Conservation (phyloP, 148 eudicot genomes). For the Euryodendron excelsum region DNA sequence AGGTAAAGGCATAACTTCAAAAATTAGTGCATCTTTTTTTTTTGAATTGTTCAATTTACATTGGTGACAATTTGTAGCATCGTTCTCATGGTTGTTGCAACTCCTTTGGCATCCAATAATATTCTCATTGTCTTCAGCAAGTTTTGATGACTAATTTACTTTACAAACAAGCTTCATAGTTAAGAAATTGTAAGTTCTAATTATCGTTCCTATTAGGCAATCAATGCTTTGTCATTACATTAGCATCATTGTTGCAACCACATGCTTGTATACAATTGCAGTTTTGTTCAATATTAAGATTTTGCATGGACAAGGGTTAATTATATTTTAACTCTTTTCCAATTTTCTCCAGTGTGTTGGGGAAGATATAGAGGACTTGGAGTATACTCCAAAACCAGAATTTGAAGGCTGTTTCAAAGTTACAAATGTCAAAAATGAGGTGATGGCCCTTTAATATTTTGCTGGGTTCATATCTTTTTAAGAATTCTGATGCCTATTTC, state of each 20-base stretch:
- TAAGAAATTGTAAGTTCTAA: neutral
- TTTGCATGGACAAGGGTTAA: neutral
- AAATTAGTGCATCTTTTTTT: neutral
- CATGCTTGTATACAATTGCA: neutral
- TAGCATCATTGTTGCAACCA: neutral
- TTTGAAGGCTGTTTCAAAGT: slow-evolving; percentile 88
- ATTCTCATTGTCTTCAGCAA: neutral
- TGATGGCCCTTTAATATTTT: slow-evolving; percentile 16
- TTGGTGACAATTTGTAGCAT: neutral
- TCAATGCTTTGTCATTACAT: neutral
- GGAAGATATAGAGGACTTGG: slow-evolving; percentile 91
- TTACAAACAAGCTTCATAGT: neutral
- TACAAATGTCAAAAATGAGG: slow-evolving; percentile 91
- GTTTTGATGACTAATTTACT: neutral
- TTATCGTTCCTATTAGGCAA: neutral
- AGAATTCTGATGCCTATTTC: neutral
- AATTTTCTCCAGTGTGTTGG: slow-evolving; percentile 76
- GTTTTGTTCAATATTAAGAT: neutral
- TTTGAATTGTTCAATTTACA: neutral
- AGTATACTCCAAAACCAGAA: slow-evolving; percentile 98
- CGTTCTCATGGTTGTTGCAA: slow-evolving; percentile 1
- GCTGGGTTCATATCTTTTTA: neutral
- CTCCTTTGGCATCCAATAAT: neutral
- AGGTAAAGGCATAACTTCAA: neutral
- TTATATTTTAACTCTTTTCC: neutral